Conservation (phyloP, 2,329 filamentous ascomycete species). For the Stagonosporopsis chrysanthemi region DNA sequence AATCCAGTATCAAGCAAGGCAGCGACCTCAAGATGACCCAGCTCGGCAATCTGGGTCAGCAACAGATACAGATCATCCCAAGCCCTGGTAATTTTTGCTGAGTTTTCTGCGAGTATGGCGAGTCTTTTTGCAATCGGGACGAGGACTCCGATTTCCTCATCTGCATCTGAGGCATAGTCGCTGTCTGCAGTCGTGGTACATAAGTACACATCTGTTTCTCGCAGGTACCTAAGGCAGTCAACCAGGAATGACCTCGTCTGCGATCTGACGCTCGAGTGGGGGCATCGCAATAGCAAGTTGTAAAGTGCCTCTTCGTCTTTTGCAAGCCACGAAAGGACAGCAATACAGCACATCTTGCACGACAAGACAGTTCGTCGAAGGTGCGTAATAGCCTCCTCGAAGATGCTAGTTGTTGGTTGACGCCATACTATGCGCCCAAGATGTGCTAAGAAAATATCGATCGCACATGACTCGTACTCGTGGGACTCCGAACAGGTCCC, state of each 20-base stretch:
- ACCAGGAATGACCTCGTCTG: constrained; percentile 40
- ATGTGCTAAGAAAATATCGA: constrained; percentile 68
- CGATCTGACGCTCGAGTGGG: constrained; percentile 39
- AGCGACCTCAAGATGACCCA: constrained; percentile 41
- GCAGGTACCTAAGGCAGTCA: constrained; percentile 41
- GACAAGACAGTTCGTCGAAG: constrained; percentile 62
- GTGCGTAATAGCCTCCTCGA: constrained; percentile 63
- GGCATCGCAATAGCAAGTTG: constrained; percentile 61
- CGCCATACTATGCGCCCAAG: constrained; percentile 79
- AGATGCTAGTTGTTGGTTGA: constrained; percentile 71
- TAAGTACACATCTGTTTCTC: constrained; percentile 39
- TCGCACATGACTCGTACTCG: constrained; percentile 56
- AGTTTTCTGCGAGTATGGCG: constrained; percentile 32
- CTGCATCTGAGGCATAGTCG: constrained; percentile 36
- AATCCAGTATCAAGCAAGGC: constrained; percentile 37
- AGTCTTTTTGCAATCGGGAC: constrained; percentile 29
- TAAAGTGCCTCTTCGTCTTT: constrained; percentile 65
- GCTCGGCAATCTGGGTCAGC: constrained; percentile 37
- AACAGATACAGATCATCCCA: constrained; percentile 50
- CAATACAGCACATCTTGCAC: constrained; percentile 61
- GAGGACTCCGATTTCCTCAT: constrained; percentile 28
- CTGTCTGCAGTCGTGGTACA: constrained; percentile 37
- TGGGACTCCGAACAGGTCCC: constrained; percentile 60
- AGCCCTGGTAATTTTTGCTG: constrained; percentile 31
- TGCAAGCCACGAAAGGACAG: constrained; percentile 68